Base-by-base conservation (phyloP, 2,329 filamentous ascomycete genomes). In the Hypoxylon sp. region DNA sequence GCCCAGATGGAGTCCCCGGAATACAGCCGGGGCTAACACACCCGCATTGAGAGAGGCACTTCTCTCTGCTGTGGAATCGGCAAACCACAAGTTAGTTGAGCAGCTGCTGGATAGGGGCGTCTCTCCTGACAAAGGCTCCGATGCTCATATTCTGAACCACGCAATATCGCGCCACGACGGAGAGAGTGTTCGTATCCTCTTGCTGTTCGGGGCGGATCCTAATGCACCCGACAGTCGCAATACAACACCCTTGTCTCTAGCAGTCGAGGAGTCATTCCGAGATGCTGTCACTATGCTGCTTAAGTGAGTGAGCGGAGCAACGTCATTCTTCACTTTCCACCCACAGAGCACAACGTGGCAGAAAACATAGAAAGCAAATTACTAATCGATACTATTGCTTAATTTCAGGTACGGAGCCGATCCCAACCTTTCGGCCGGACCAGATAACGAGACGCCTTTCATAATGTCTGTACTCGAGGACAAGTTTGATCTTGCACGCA, bases 61-160 rank as follows among this genome's bases (percentile, higher is more conserved):
- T 0, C 73, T 86, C 1, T 82, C 83, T 5, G 87, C 88, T 2
- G 82, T 90, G 11, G 83, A 86, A n/a, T 80, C 81, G 36, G 84
- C 81, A 72, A 89, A 90, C 71, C 84, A 87, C 73, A 85, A 85
- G 71, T 76, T 86, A 36, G 77, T 89, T 1, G 84, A 87, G 76
- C 85, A 89, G 73, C 80, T 90, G 5, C 81, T 90, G 2, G 85
- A 89, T 69, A 83, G 85, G 5, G 87, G 87, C 46, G 86, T 87
- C 10, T 80, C 85, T 17, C 80, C 87, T 5, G 83, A 87, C 62
- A 81, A 81, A 1, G 81, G 81, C 0, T 68, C 80, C 0, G 83
- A 87, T 0, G 75, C 82, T 13, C 80, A 85, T 59, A 80, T 84
- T 2, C 80, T 90, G 5, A 84, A 83, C 64, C 85, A 88, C 63